Conservation (phyloP, 441 rosid species). For the Populus hybrid region DNA sequence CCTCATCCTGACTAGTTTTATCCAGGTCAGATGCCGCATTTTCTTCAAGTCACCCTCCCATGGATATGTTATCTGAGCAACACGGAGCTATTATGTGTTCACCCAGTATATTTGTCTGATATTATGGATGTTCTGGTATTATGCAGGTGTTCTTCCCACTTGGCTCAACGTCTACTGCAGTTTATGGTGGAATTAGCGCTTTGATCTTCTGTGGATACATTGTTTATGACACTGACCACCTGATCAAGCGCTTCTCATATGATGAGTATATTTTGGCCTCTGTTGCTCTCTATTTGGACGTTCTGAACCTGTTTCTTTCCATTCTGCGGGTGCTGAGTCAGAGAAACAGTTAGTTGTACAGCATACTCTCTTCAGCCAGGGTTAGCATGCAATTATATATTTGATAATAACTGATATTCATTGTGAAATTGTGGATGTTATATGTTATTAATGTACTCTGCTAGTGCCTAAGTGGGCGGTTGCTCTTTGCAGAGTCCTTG, state of each 20-base stretch:
- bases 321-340: conserved; percentile 66
- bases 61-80: not conserved
- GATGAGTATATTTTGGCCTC: conserved; percentile 85
- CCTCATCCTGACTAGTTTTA: conserved; percentile 60
- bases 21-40: conserved; percentile 51
- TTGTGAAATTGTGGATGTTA: not conserved
- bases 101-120: not conserved
- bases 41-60: not conserved
- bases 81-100: not conserved
- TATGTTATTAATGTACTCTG: not conserved
- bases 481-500: not conserved
- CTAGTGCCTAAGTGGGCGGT: not conserved
- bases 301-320: conserved; percentile 71
- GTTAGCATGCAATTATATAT: conserved; percentile 3
- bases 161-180: conserved; percentile 61
- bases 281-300: conserved; percentile 68
- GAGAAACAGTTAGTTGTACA: conserved; percentile 40
- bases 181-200: conserved; percentile 72
- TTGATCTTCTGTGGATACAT: conserved; percentile 76
- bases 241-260: conserved; percentile 80
- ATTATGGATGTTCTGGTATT: not conserved
- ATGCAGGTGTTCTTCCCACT: conserved; percentile 75
- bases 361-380: not conserved
- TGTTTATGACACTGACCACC: conserved; percentile 71
- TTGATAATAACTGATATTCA: not conserved